These are phyloP conservation scores for Phytophthora multivora DNA, from an alignment of 352 stramenopile genomes.

Conservation along the genomic window DNA sequence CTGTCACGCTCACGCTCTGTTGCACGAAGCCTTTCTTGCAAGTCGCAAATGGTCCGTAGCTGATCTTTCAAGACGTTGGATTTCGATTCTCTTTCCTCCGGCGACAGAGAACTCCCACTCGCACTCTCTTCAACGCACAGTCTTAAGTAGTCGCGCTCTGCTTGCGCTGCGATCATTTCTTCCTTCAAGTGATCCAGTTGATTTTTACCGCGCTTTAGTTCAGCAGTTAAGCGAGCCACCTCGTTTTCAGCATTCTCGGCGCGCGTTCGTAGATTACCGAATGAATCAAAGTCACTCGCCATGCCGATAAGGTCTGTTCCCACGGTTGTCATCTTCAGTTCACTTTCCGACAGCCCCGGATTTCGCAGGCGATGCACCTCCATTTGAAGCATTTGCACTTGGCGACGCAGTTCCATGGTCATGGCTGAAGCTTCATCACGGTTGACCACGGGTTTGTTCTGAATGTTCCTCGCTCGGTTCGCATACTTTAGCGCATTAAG, in stretches of 20 bases:
- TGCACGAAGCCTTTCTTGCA: slow-evolving; percentile 79
- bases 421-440: slow-evolving; percentile 78
- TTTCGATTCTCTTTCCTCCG: slow-evolving; percentile 58
- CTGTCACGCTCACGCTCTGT: slow-evolving; percentile 72
- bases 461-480: slow-evolving; percentile 90
- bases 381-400: slow-evolving; percentile 82
- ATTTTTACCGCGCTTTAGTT: slow-evolving; percentile 79
- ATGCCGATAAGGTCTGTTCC: slow-evolving; percentile 70
- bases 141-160: slow-evolving; percentile 78
- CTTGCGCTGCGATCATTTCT: slow-evolving; percentile 87
- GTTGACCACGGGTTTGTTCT: slow-evolving; percentile 90
- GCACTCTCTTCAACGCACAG: slow-evolving; percentile 68
- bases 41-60: slow-evolving; percentile 74
- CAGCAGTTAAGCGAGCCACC: slow-evolving; percentile 67
- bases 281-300: slow-evolving; percentile 78
- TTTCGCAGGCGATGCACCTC: slow-evolving; percentile 85
- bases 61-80: slow-evolving; percentile 79
- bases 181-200: slow-evolving; percentile 84
- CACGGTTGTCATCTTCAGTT: slow-evolving; percentile 69
- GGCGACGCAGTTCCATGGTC: slow-evolving; percentile 73
- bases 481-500: slow-evolving; percentile 93
- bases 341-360: slow-evolving; percentile 77
- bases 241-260: slow-evolving; percentile 85
- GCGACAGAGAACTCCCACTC: slow-evolving; percentile 18
- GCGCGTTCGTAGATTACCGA: slow-evolving; percentile 66